These are phyloP conservation scores for Phaeomoniella chlamydospora DNA, from an alignment of 2,329 filamentous ascomycete genomes.

Conservation along the genomic window DNA sequence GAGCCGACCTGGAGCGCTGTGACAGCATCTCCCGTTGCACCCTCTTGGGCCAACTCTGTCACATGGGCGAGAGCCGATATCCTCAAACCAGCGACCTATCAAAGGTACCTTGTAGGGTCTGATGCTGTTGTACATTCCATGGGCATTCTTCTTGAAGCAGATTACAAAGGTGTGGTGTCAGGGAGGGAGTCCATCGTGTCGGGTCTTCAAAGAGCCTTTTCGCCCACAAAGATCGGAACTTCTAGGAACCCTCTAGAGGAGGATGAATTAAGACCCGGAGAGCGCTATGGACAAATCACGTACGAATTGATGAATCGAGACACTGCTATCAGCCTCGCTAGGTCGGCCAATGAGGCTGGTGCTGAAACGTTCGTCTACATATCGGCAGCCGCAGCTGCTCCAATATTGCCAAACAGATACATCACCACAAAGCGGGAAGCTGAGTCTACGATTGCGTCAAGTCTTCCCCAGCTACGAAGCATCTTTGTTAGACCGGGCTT, in stretches of 20 bases:
- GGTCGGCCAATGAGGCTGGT: conserved; percentile 52
- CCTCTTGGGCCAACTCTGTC: conserved; percentile 69
- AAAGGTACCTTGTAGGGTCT: conserved; percentile 57
- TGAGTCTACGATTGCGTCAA: conserved; percentile 57
- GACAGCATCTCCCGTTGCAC: conserved; percentile 54
- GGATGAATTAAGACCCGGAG: conserved; percentile 45
- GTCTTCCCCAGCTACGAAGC: conserved; percentile 61
- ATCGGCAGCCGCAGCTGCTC: conserved; percentile 74
- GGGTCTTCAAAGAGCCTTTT: conserved; percentile 68
- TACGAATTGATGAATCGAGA: conserved; percentile 91
- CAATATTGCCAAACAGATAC: conserved; percentile 71
- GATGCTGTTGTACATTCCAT: conserved; percentile 86
- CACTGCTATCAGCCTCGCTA: conserved; percentile 66
- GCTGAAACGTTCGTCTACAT: conserved; percentile 70
- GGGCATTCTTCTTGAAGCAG: conserved; percentile 90
- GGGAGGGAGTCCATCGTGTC: conserved; percentile 70
- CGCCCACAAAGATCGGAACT: conserved; percentile 42
- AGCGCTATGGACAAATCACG: conserved; percentile 63
- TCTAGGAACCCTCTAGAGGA: conserved; percentile 54
- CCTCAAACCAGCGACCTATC: conserved; percentile 68
- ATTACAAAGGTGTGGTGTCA: conserved; percentile 86
- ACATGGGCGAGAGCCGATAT: conserved; percentile 83
- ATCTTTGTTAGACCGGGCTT: conserved; percentile 79
- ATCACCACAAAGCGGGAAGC: conserved; percentile 86
- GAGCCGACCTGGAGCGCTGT: conserved; percentile 73